phyloP scores from a whole-genome alignment of 2,329 filamentous ascomycete genomes.

The Aspergillus amoenus region DNA sequence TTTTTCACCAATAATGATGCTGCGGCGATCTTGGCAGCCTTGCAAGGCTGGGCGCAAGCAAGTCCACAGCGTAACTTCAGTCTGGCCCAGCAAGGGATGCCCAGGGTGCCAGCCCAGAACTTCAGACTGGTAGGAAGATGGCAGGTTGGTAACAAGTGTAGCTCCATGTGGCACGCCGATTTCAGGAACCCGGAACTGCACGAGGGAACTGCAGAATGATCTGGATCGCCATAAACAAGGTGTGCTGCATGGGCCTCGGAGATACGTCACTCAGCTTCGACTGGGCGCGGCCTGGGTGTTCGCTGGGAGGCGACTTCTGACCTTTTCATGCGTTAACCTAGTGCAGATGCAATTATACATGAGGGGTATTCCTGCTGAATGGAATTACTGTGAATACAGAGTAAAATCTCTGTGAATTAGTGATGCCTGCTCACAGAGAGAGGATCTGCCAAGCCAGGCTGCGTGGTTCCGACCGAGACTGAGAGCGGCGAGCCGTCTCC shows the following conservation, averaged over 20 bases:
- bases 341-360: too few species aligned
- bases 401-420: neutral
- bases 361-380: too few species aligned
- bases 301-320: too few species aligned
- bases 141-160: neutral
- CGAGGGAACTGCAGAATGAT: neutral
- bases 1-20: conserved; percentile 6
- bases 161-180: neutral
- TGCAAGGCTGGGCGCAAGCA: conserved; percentile 21
- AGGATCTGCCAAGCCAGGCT: neutral
- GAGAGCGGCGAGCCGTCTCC: neutral
- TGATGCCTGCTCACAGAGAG: neutral
- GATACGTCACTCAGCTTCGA: too few species aligned
- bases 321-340: too few species aligned
- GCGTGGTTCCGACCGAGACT: too few species aligned
- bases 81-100: neutral
- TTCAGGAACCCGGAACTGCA: neutral
- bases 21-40: conserved; percentile 19
- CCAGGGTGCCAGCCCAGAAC: neutral
- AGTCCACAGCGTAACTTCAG: neutral
- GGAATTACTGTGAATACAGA: neutral
- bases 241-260: neutral
- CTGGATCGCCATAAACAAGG: neutral
- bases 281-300: too few species aligned
- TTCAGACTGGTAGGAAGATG: neutral